Evolutionary conservation across 2,329 filamentous ascomycete genomes (phyloP).

Genomic region (Capronia epimyces): DNA sequence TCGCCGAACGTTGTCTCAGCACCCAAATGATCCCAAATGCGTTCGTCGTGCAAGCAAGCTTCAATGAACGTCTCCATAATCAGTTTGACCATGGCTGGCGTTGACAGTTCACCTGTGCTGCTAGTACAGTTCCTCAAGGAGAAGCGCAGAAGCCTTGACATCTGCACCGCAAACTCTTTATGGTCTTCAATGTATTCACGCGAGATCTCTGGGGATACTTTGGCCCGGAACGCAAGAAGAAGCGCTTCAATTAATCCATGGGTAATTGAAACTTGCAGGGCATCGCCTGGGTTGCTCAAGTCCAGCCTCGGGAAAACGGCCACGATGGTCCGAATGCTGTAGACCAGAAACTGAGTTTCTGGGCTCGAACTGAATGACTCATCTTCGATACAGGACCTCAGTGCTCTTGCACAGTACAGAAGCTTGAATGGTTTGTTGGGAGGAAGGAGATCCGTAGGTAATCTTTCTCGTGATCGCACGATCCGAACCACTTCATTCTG

Average conservation of each 20-base stretch:
- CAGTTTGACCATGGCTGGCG: conserved; percentile 18
- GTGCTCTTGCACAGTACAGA: conserved; percentile 64
- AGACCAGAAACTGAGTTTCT: conserved; percentile 37
- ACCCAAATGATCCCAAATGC: conserved; percentile 40
- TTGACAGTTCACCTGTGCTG: conserved; percentile 10
- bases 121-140: conserved; percentile 5
- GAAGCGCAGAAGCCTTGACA: conserved; percentile 22
- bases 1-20: conserved; percentile 11
- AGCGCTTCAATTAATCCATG: conserved; percentile 55
- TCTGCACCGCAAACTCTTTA: conserved; percentile 18
- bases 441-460: conserved; percentile 61
- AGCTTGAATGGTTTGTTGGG: conserved; percentile 64
- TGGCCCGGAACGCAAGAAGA: conserved; percentile 52
- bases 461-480: conserved; percentile 51
- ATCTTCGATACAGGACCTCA: conserved; percentile 57
- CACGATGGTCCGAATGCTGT: conserved; percentile 52
- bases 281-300: conserved; percentile 45
- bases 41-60: conserved; percentile 43
- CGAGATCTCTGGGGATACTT: conserved; percentile 28
- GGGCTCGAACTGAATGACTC: conserved; percentile 37
- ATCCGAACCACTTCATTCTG: conserved; percentile 57
- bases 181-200: conserved; percentile 34
- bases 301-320: conserved; percentile 56
- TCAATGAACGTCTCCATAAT: conserved; percentile 46
- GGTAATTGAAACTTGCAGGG: conserved; percentile 48